These are phyloP conservation scores for Lyophyllum shimeji DNA, from an alignment of 768 basidiomycete species.

Conservation along the genomic window DNA sequence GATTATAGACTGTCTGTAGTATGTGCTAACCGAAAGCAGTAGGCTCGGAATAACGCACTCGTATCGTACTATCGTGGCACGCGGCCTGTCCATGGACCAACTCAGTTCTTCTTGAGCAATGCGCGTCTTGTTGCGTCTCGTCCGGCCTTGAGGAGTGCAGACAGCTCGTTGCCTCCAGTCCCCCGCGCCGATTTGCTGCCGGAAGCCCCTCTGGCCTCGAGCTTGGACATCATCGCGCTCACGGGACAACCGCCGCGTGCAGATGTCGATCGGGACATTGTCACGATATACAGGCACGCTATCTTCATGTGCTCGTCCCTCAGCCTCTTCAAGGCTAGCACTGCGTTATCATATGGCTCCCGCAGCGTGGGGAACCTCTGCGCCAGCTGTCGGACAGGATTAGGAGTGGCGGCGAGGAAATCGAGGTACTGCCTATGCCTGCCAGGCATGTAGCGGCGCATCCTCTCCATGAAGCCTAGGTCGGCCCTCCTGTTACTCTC, in stretches of 20 bases:
- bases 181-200: slow-evolving; percentile 64
- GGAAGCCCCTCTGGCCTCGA: slow-evolving; percentile 30
- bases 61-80: slow-evolving; percentile 7
- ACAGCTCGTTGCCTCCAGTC: slow-evolving; percentile 87
- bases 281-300: slow-evolving; percentile 84
- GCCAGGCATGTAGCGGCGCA: slow-evolving; percentile 95
- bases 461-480: slow-evolving; percentile 85
- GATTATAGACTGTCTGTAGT: slow-evolving; percentile 5
- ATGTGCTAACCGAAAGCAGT: slow-evolving; percentile 19
- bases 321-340: slow-evolving; percentile 77
- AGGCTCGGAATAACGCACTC: slow-evolving; percentile 7
- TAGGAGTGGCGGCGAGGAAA: slow-evolving; percentile 59
- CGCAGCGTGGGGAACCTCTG: slow-evolving; percentile 55
- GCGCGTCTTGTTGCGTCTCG: slow-evolving; percentile 83
- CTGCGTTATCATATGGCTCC: slow-evolving; percentile 77
- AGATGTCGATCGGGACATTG: slow-evolving; percentile 69
- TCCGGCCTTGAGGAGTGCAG: slow-evolving; percentile 82
- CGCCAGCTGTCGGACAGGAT: slow-evolving; percentile 63
- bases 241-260: slow-evolving; percentile 50
- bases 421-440: slow-evolving; percentile 83
- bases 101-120: slow-evolving; percentile 42
- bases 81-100: not conserved
- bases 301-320: slow-evolving; percentile 89
- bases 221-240: slow-evolving; percentile 51
- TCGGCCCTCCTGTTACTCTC: slow-evolving; percentile 64